Conservation (phyloP, 129 eudicot genomes). For the Ambrosia trifida region DNA sequence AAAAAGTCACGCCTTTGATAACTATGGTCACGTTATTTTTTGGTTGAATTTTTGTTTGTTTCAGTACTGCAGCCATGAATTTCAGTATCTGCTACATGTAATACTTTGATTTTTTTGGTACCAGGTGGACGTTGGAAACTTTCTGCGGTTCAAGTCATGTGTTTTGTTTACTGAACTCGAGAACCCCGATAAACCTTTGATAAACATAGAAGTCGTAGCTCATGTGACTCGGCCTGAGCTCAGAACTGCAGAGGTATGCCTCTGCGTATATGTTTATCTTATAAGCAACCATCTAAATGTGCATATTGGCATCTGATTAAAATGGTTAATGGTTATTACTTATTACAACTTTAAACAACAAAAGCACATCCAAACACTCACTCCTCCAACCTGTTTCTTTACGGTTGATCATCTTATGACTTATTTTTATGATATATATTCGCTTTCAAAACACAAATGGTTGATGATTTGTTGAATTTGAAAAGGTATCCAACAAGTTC, state of each 20-base stretch:
- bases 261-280: neutral
- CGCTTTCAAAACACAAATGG: neutral
- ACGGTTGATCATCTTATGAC: conserved; percentile 1
- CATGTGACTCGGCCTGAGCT: conserved; percentile 91
- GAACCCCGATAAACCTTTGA: conserved; percentile 60
- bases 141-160: conserved; percentile 85
- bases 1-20: too few relatives aligned
- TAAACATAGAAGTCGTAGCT: conserved; percentile 94
- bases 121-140: conserved; percentile 96
- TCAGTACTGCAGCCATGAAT: too few relatives aligned
- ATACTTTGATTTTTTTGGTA: conserved; percentile 19
- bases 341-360: neutral
- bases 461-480: conserved; percentile 17
- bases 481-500: conserved; percentile 89
- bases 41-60: neutral
- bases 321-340: too few relatives aligned
- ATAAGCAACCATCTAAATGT: neutral
- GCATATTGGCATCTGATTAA: neutral
- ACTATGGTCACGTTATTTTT: too few relatives aligned
- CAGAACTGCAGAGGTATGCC: conserved; percentile 76
- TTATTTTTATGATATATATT: neutral
- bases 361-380: neutral
- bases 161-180: conserved; percentile 88
- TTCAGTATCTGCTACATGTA: neutral
- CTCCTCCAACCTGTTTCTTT: neutral